These are phyloP conservation scores for Dentipellis fragilis DNA, from an alignment of 768 basidiomycete genomes.

Conservation along the genomic window DNA sequence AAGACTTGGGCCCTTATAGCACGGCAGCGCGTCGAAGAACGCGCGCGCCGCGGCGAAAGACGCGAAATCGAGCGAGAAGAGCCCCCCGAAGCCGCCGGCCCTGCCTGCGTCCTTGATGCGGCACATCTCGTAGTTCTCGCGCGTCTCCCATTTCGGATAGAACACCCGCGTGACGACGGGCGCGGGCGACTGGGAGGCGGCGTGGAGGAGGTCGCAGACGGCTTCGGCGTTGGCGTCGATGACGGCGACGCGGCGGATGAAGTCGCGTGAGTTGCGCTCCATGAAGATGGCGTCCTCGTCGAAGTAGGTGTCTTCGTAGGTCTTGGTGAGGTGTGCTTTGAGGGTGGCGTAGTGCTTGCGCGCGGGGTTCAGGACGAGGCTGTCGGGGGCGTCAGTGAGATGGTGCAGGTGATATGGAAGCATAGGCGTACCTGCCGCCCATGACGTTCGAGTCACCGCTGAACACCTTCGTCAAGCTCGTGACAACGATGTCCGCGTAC, in stretches of 20 bases:
- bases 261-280: constrained; percentile 97
- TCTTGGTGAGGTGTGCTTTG: constrained; percentile 43
- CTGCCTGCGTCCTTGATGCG: constrained; percentile 30
- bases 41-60: constrained; percentile 53
- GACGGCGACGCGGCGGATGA: constrained; percentile 56
- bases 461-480: constrained; percentile 90
- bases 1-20: constrained; percentile 82
- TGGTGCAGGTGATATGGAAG: background rate
- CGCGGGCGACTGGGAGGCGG: constrained; percentile 34
- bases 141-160: constrained; percentile 79
- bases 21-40: constrained; percentile 79
- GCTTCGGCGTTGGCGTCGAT: constrained; percentile 81
- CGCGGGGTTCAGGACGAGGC: constrained; percentile 80
- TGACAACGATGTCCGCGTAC: constrained; percentile 82
- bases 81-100: constrained; percentile 51
- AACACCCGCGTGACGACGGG: constrained; percentile 62
- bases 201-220: constrained; percentile 69
- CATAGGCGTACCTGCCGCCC: constrained; percentile 77
- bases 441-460: constrained; percentile 93
- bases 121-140: constrained; percentile 61
- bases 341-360: constrained; percentile 59
- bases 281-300: constrained; percentile 90
- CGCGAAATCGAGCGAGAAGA: constrained; percentile 84
- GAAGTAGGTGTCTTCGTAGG: constrained; percentile 82
- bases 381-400: constrained; percentile 20